Conservation (phyloP, 2,329 filamentous ascomycete genomes). For the Setomelanomma holmii region DNA sequence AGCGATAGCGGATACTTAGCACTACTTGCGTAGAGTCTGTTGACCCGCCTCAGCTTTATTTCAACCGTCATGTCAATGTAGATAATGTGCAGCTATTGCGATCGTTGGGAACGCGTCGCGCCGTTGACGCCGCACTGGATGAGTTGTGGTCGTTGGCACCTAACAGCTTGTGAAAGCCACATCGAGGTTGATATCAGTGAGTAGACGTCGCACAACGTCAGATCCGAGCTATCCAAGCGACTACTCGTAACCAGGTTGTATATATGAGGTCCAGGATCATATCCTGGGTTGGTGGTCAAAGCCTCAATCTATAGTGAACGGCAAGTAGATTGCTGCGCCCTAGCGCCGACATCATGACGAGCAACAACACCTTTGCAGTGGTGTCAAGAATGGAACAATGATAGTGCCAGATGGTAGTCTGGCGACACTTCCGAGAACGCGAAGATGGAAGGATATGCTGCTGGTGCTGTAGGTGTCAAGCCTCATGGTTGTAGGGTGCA, state of each 20-base stretch:
- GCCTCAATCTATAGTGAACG: slow-evolving; percentile 21
- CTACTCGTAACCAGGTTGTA: slow-evolving; percentile 18
- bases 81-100: too few relatives aligned
- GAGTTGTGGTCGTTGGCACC: too few relatives aligned
- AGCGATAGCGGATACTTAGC: background rate
- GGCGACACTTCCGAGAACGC: too few relatives aligned
- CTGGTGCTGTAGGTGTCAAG: too few relatives aligned
- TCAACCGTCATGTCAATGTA: too few relatives aligned
- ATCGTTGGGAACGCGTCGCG: background rate
- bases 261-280: slow-evolving; percentile 13
- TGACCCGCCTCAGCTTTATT: background rate
- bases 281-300: slow-evolving; percentile 15
- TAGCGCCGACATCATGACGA: background rate
- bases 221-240: slow-evolving; percentile 14
- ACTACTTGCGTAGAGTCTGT: background rate
- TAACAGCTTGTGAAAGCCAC: too few relatives aligned
- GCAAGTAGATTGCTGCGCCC: slow-evolving; percentile 18
- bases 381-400: too few relatives aligned
- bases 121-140: background rate
- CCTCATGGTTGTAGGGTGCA: too few relatives aligned
- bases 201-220: slow-evolving; percentile 1
- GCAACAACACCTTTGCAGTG: too few relatives aligned
- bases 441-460: too few relatives aligned
- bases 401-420: too few relatives aligned
- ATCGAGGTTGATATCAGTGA: background rate